Conservation (phyloP, 2,329 filamentous ascomycete species). For the Ophiostoma sp. region DNA sequence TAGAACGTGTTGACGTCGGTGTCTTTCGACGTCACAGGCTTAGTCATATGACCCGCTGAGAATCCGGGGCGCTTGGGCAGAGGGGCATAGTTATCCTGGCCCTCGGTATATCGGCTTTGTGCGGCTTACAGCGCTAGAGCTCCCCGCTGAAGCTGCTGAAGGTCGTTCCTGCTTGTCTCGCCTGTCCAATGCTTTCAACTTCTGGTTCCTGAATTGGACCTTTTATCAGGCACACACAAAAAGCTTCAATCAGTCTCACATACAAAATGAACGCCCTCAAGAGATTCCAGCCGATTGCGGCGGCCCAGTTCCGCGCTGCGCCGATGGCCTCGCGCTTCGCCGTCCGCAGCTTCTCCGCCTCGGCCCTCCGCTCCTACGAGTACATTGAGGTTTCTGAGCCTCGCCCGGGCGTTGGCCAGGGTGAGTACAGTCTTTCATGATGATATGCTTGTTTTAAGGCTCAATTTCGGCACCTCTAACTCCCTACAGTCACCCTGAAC, state of each 20-base stretch:
- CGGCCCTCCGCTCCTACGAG: slow-evolving; percentile 61
- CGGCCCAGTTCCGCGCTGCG: slow-evolving; percentile 58
- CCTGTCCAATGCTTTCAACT: background rate
- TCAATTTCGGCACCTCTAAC: background rate
- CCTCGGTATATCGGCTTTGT: slow-evolving; percentile 30
- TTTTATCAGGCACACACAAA: background rate
- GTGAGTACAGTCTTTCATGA: slow-evolving; percentile 53
- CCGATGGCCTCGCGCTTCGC: slow-evolving; percentile 54
- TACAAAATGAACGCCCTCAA: slow-evolving; percentile 54
- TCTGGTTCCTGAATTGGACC: background rate
- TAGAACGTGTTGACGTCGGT: background rate
- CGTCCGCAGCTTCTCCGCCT: slow-evolving; percentile 54
- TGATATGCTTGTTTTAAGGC: background rate
- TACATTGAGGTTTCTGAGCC: slow-evolving; percentile 80
- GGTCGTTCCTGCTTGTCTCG: background rate
- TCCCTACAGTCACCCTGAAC: slow-evolving; percentile 75
- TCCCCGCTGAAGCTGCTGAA: slow-evolving; percentile 17
- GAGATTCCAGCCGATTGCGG: slow-evolving; percentile 61
- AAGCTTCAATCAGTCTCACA: background rate
- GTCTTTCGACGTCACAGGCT: background rate
- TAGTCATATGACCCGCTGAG: slow-evolving; percentile 2
- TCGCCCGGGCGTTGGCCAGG: slow-evolving; percentile 84
- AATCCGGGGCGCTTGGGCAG: background rate
- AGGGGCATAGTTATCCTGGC: slow-evolving; percentile 11
- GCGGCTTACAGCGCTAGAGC: slow-evolving; percentile 28